Conservation (phyloP, 129 eudicot genomes). For the Pseudognaphalium luteoalbum region DNA sequence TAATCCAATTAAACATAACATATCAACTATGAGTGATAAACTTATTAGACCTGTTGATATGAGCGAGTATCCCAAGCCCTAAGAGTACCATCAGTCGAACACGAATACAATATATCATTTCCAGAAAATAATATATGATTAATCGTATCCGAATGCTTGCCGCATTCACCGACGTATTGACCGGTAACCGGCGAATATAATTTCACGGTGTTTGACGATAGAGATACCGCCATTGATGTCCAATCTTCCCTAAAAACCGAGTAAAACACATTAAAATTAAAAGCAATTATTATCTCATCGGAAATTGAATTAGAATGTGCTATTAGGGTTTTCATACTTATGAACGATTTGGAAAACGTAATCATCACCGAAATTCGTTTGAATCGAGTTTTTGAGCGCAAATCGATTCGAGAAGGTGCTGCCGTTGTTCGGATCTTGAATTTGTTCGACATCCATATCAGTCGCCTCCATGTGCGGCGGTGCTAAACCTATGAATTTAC, state of each 20-base stretch:
- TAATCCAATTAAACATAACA: no score
- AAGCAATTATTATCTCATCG: neutral
- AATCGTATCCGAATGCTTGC: slow-evolving; percentile 58
- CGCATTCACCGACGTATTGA: slow-evolving; percentile 76
- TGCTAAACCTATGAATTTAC: neutral
- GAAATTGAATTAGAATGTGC: neutral
- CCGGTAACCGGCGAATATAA: slow-evolving; percentile 79
- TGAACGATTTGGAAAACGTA: slow-evolving; percentile 81
- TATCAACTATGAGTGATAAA: neutral
- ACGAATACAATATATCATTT: slow-evolving; percentile 54
- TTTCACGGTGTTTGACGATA: slow-evolving; percentile 75
- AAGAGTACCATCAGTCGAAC: slow-evolving; percentile 79
- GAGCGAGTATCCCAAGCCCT: slow-evolving; percentile 93
- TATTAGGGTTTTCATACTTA: slow-evolving; percentile 40
- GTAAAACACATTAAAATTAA: neutral
- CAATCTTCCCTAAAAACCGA: slow-evolving; percentile 62
- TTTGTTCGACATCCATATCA: slow-evolving; percentile 53
- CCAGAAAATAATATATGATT: slow-evolving; percentile 60
- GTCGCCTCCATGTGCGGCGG: slow-evolving; percentile 41
- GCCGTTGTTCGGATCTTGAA: slow-evolving; percentile 17
- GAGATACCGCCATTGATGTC: slow-evolving; percentile 90
- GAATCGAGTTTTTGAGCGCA: slow-evolving; percentile 70
- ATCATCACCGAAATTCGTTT: slow-evolving; percentile 95
- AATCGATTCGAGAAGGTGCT: slow-evolving; percentile 42
- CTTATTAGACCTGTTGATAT: slow-evolving; percentile 52